Base-by-base conservation (phyloP, 75 land plant genomes). In the Pinus albicaulis region DNA sequence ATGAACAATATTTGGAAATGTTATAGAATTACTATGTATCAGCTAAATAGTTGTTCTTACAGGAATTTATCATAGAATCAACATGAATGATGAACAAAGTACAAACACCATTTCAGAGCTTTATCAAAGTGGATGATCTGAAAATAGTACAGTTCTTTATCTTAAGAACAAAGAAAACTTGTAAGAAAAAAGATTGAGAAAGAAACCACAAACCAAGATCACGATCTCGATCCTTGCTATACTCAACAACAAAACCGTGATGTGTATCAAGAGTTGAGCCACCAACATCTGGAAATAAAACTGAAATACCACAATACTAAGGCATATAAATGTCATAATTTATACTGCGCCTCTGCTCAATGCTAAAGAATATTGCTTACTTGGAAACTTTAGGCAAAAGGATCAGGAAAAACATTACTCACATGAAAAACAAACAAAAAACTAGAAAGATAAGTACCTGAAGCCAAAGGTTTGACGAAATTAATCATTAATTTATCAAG, bases 171-270 rank as follows among this genome's bases (percentile, higher is more conserved):
- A 41, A 10, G 22, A 44, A 41, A 10, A 68, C 38, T 38, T 38
- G 53, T 48, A 48, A 48, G 11, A 48, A 10, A 48, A 48, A 48
- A 36, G 44, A 68, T 68, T 68, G 24, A 38, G 24, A 68, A 36
- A 66, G n/a, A 38, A 26, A 59, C 59, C 61, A 77, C 88, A 56
- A 48, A 86, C 88, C 88, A 74, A 86, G 87, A 62, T 86, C 88
- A 68, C 84, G 88, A 76, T 86, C 88, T 48, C 86, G 74, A 36
- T 82, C 88, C 77, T 80, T 86, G 58, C 87, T 80, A 59, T 86
- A 86, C 58, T 86, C 88, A 34, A 86, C 88, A 36, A 80, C 88
- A 74, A 86, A 86, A 53, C 88, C 88, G 77, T 86, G 88, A 76
- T 86, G 88, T 44, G 86, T 80, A 65, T 86, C 88, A 55, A 86